Percentiles rank a stretch among this genome's conserved stretches.
Conservation (phyloP, 305 asterid species). For the Fraxinus albicans region DNA sequence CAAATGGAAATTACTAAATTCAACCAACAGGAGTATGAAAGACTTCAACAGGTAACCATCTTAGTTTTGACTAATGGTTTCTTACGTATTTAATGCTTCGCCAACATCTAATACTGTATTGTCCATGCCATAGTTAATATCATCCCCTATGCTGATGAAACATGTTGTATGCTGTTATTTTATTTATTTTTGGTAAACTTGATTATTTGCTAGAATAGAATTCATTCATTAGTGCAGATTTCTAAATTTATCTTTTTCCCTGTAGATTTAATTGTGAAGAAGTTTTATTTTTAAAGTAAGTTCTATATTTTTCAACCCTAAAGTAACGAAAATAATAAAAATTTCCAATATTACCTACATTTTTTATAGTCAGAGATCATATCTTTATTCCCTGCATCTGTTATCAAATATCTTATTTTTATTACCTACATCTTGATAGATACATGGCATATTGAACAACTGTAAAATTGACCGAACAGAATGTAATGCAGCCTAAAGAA, state of each 20-base stretch:
- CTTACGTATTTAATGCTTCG: background rate
- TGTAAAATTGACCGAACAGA: background rate
- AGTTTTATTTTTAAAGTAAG: background rate
- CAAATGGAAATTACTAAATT: conserved; percentile 91
- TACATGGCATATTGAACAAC: background rate
- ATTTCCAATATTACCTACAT: background rate
- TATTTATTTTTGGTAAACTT: background rate
- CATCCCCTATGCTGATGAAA: background rate
- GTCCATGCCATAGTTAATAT: background rate
- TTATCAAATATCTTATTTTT: background rate
- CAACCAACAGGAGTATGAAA: conserved; percentile 95
- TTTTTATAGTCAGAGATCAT: background rate
- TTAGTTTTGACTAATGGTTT: conserved; percentile 3
- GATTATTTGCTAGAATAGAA: background rate
- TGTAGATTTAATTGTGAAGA: background rate
- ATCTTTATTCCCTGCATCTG: background rate
- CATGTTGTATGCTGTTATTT: background rate
- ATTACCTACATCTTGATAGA: background rate
- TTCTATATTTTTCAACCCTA: background rate
- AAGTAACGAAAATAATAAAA: background rate
- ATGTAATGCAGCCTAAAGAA: background rate
- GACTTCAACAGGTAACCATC: conserved; percentile 79
- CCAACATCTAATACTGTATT: background rate
- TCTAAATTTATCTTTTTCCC: background rate
- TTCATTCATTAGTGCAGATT: background rate